These are phyloP conservation scores for Carex parvula DNA, from an alignment of 176 grass and related monocot genomes.

Conservation along the genomic window DNA sequence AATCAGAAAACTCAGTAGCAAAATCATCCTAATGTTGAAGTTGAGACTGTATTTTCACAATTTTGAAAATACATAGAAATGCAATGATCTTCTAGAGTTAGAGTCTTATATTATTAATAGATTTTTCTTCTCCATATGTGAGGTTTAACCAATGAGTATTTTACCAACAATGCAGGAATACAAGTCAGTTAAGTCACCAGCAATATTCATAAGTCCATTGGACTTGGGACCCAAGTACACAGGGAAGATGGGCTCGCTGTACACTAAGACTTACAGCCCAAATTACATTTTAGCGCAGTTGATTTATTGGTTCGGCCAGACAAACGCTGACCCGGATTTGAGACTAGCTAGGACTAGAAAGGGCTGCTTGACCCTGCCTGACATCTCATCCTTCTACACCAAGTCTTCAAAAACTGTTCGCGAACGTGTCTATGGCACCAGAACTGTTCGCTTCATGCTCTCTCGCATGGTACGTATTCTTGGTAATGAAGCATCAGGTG, in stretches of 20 bases:
- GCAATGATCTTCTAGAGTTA: not conserved
- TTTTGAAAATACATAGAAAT: not conserved
- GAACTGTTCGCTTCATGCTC: conserved; percentile 95
- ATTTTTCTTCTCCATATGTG: conserved; percentile 6
- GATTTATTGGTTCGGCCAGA: conserved; percentile 96
- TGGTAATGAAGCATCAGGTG: not conserved
- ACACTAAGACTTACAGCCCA: conserved; percentile 75
- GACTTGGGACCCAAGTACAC: conserved; percentile 97
- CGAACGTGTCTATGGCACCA: conserved; percentile 73
- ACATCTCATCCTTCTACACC: conserved; percentile 79
- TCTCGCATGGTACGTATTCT: conserved; percentile 82
- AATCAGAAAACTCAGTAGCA: not conserved
- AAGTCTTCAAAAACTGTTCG: conserved; percentile 60
- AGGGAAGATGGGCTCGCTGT: conserved; percentile 82
- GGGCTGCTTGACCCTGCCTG: conserved; percentile 82
- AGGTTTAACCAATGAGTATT: conserved; percentile 29
- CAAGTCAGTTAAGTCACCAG: conserved; percentile 70
- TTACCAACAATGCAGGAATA: conserved; percentile 59
- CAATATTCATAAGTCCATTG: conserved; percentile 87
- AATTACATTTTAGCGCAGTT: conserved; percentile 94
- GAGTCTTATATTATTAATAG: not conserved
- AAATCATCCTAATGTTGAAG: not conserved
- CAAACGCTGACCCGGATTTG: conserved; percentile 72
- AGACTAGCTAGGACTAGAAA: conserved; percentile 84
- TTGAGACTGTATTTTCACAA: not conserved